Evolutionary conservation across 306 rosid genomes (phyloP).

Genomic region (Crotalaria pallida): DNA sequence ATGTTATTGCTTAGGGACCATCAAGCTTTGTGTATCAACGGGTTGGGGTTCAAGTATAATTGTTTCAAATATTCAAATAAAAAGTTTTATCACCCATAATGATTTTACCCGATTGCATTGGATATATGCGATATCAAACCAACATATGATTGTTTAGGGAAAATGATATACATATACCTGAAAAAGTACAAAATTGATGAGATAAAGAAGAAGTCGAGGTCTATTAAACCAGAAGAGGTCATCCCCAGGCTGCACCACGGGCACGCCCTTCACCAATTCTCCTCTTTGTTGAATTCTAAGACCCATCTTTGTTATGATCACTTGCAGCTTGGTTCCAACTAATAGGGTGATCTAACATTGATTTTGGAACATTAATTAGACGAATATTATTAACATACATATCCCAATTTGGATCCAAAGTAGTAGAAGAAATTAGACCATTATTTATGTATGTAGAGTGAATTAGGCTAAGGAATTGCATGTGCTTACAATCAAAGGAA

Average conservation of each 20-base stretch:
- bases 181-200: constrained; percentile 81
- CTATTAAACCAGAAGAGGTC: constrained; percentile 78
- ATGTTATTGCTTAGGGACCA: background rate
- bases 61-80: too few relatives aligned
- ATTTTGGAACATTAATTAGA: background rate
- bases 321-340: constrained; percentile 86
- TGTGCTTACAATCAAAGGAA: constrained; percentile 79
- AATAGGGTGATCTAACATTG: constrained; percentile 50
- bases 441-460: background rate
- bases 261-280: constrained; percentile 73
- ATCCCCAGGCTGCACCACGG: constrained; percentile 77
- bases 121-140: too few relatives aligned
- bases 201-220: constrained; percentile 66
- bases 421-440: background rate
- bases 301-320: constrained; percentile 84
- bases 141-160: background rate
- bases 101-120: too few relatives aligned
- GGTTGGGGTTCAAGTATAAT: too few relatives aligned
- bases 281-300: constrained; percentile 65
- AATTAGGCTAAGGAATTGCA: background rate
- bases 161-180: constrained; percentile 48
- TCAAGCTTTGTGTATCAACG: too few relatives aligned
- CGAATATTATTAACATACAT: background rate
- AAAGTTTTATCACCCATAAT: too few relatives aligned
- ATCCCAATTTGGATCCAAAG: background rate